These are phyloP conservation scores for Davidsoniella eucalypti DNA, from an alignment of 2,329 filamentous ascomycete genomes.

Conservation along the genomic window DNA sequence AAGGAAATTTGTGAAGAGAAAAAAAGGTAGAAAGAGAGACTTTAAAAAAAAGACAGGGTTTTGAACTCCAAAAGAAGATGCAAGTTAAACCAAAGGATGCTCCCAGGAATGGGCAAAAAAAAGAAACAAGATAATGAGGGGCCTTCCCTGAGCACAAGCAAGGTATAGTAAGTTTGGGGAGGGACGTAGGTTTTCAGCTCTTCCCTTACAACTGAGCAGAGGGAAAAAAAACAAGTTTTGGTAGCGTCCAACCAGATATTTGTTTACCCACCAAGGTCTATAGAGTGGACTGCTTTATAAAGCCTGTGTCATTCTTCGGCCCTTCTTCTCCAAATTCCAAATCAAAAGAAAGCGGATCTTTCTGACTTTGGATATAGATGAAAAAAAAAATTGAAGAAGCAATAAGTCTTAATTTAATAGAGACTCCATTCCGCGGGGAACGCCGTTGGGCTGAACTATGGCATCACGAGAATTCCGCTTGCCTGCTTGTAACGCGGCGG, in stretches of 20 bases:
- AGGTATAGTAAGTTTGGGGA: no score
- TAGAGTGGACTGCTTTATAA: no score
- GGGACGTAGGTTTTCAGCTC: conserved; percentile 2
- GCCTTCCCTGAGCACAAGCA: conserved; percentile 1
- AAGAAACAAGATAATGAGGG: conserved; percentile 1
- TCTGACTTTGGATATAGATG: no score
- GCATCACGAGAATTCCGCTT: conserved; percentile 17
- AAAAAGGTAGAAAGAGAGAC: conserved; percentile 1
- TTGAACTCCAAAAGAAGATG: not conserved
- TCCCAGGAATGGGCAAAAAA: conserved; percentile 1
- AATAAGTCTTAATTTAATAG: conserved; percentile 4
- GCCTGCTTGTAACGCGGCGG: not conserved
- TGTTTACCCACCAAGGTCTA: not conserved
- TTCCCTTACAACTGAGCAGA: not conserved
- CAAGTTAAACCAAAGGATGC: not conserved
- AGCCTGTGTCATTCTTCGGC: not conserved
- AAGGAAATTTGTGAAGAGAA: not conserved
- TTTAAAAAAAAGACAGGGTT: not conserved
- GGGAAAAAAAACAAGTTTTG: not conserved
- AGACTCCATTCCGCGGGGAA: conserved; percentile 24
- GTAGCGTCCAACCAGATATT: not conserved
- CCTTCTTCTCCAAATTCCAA: conserved; percentile 6
- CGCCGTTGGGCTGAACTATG: conserved; percentile 26
- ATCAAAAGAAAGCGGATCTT: not conserved
- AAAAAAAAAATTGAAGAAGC: not conserved